Conservation (phyloP, 148 eudicot genomes). For the Polygonum aviculare region DNA sequence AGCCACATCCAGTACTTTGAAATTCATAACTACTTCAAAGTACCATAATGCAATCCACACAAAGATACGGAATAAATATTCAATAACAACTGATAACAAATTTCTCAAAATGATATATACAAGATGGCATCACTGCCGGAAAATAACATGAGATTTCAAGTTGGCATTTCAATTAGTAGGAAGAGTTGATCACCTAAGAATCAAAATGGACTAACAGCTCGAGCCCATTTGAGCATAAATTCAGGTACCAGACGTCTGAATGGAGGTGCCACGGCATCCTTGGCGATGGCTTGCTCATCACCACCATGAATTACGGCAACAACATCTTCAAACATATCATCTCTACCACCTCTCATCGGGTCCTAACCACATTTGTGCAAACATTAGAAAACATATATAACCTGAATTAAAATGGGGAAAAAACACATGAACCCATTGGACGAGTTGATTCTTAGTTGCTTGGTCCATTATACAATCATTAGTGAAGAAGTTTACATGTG, state of each 20-base stretch:
- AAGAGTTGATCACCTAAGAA: constrained; percentile 5
- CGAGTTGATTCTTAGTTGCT: not conserved
- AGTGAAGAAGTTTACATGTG: not conserved
- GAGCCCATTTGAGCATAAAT: constrained; percentile 71
- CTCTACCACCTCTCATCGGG: constrained; percentile 95
- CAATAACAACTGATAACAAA: not conserved
- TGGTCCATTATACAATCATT: not conserved
- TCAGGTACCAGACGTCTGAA: constrained; percentile 85
- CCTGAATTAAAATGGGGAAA: not conserved
- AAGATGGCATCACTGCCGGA: not conserved
- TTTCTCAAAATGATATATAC: not conserved
- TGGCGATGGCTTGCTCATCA: constrained; percentile 63
- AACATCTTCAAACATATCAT: constrained; percentile 74
- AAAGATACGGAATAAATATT: not conserved
- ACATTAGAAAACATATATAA: not conserved
- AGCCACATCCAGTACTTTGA: too few species aligned
- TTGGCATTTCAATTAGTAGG: not conserved
- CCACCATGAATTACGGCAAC: constrained; percentile 59
- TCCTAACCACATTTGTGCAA: constrained; percentile 33
- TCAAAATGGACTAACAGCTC: constrained; percentile 74
- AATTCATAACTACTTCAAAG: not conserved
- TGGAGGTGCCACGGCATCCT: constrained; percentile 54
- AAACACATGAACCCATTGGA: not conserved
- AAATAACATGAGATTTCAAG: not conserved
- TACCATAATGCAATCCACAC: not conserved